phyloP scores from a whole-genome alignment of 2,329 filamentous ascomycete genomes.

The Trichoderma koningiopsis region DNA sequence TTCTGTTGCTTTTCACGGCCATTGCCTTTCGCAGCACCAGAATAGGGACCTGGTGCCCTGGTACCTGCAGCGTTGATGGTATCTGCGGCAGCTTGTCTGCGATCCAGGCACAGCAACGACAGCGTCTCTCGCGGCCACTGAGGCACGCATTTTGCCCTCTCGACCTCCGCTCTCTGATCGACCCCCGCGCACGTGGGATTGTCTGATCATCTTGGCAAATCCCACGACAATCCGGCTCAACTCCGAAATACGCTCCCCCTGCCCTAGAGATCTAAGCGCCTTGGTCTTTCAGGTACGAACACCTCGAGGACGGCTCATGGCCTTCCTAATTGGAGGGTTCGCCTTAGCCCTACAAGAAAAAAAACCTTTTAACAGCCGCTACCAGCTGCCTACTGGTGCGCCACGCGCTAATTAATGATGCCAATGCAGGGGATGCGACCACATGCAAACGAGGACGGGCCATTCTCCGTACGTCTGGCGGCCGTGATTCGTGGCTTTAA shows the following conservation, averaged over 20 bases:
- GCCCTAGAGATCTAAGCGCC: slow-evolving; percentile 21
- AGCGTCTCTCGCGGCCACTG: neutral
- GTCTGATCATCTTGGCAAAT: slow-evolving; percentile 2
- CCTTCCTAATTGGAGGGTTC: slow-evolving; percentile 5
- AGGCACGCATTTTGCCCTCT: neutral
- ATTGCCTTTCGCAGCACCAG: neutral
- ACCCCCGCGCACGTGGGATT: neutral
- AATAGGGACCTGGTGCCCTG: neutral
- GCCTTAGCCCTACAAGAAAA: slow-evolving; percentile 8
- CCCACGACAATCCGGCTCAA: slow-evolving; percentile 21
- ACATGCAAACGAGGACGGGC: slow-evolving; percentile 8
- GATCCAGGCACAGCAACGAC: neutral
- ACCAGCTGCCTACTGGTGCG: slow-evolving; percentile 13
- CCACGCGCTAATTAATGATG: slow-evolving; percentile 17
- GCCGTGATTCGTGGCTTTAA: neutral
- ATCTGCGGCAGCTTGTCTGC: neutral
- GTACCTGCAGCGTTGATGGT: neutral
- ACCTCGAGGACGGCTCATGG: neutral
- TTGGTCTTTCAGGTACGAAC: slow-evolving; percentile 4
- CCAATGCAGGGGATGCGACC: slow-evolving; percentile 12
- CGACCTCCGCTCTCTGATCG: neutral
- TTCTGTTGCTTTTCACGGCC: neutral
- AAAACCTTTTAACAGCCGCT: slow-evolving; percentile 1
- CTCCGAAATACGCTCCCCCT: slow-evolving; percentile 8
- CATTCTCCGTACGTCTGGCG: neutral